Base-by-base conservation (phyloP, 768 basidiomycete genomes). In the Tulasnella calospora region DNA sequence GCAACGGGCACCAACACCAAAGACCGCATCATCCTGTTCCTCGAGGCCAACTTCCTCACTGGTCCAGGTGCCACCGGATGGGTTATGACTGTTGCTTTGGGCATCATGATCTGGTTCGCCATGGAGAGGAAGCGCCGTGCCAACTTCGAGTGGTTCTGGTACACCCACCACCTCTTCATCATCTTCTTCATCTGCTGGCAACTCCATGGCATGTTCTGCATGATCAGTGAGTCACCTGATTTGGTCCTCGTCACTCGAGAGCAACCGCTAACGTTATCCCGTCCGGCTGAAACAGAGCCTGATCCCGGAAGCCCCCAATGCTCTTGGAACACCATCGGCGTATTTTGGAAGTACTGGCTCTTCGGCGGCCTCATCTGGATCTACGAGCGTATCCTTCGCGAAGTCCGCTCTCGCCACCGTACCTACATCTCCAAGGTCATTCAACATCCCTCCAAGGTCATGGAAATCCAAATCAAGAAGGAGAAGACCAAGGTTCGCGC, bases 381-480 rank as follows among this genome's bases (percentile, higher is more conserved):
- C 81, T 85, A 80, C 78, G 96, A 99, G 86, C 94, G 96, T 74
- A 88, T 98, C 82, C 88, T 98, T 41, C 94, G 97, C n/a, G n/a
- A n/a, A n/a, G 85, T 97, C 79, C 91, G 97, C 74, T 93, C 94
- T 36, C 91, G 95, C 74, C 96, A 99, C 84, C 87, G 90, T 79
- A 92, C 70, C 51, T 51, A 61, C 33, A 21, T 47, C n/a, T 47
- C 44, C 74, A 76, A 61, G 44, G 73, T 74, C 73, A 51, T 74
- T 21, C 73, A 74, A 74, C 73, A 74, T 74, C 73, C 73, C 15
- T 44, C 40, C 73, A 51, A 74, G 80, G 95, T 98, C 80, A 88
- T 96, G 86, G 96, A 98, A 85, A 86, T 99, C 38, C 96, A 97
- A 85, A 96, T 99, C 88, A 98, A 96, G 88, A 98, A 98, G 85